Evolutionary conservation across 768 basidiomycete species (phyloP).

Genomic region (Boletus pseudo-olivaceus): DNA sequence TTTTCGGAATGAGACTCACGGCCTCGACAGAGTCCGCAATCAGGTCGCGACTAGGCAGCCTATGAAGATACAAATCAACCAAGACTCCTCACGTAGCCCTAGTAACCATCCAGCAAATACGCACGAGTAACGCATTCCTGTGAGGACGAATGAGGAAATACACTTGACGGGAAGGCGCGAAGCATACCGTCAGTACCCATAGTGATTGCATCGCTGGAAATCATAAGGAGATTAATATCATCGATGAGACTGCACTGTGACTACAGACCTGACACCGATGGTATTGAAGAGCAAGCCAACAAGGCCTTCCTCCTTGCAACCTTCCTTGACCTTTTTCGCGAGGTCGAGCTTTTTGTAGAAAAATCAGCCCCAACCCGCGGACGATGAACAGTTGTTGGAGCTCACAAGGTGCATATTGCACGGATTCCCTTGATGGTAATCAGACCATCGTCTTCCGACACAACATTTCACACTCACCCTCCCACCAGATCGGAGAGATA

Average conservation of each 20-base stretch:
- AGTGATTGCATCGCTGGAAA: constrained; percentile 73
- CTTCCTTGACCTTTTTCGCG: constrained; percentile 75
- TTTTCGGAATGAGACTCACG: constrained; percentile 36
- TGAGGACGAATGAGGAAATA: background rate
- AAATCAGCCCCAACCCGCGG: background rate
- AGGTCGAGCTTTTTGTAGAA: constrained; percentile 61
- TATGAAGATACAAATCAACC: constrained; percentile 25
- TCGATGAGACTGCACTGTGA: background rate
- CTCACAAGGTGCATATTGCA: constrained; percentile 80
- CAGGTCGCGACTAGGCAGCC: constrained; percentile 81
- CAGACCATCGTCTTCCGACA: background rate
- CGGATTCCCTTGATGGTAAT: constrained; percentile 59
- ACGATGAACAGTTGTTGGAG: background rate
- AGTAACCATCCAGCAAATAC: constrained; percentile 27
- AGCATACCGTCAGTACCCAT: constrained; percentile 83
- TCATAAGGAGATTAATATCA: background rate
- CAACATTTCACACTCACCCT: constrained; percentile 46
- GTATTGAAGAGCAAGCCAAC: constrained; percentile 85
- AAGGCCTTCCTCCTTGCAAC: constrained; percentile 75
- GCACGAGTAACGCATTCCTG: constrained; percentile 87
- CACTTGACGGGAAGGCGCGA: background rate
- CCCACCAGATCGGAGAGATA: constrained; percentile 90
- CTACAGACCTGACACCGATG: constrained; percentile 69
- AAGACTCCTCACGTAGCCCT: background rate
- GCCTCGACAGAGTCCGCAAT: constrained; percentile 90